Base-by-base conservation (phyloP, 805 yeast species). In the Pichia ethanolica region DNA sequence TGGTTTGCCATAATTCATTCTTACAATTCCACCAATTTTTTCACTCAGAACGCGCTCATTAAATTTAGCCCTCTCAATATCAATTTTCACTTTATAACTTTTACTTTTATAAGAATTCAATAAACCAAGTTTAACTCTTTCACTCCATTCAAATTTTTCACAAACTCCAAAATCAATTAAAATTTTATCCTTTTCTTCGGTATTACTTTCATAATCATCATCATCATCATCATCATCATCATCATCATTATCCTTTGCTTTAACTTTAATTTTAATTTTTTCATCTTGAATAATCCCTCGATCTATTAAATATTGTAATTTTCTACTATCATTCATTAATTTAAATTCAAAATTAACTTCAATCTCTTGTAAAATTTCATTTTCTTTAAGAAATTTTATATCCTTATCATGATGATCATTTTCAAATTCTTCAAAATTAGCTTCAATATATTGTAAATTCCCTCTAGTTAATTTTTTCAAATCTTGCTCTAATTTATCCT, bases 391-490 rank as follows among this genome's bases (percentile, higher is more conserved):
- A 20, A 20, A 20, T 20, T 20, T 20, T 20, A 20, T 20, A 20
- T 20, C 20, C 20, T 20, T 20, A 20, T 20, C 20, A 20, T 20
- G 20, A 20, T 2, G 3, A 20, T 20, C 32, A 30, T 39, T 36
- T 9, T 14, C 44, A n/a, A 13, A 35, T 8, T 39, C 41, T 13
- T 48, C 37, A 33, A 35, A 27, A 34, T 50, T 50, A 9, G 45
- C 45, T 14, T 53, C 56, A 7, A 53, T 26, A 42, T 53, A 53
- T 27, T 50, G 47, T 14, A 53, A 35, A 20, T 48, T 35, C 8
- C 54, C 53, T 11, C 26, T 42, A 14, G 25, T 35, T 5, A 53
- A 14, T 11, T 34, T 26, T 20, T 35, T 14, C 7, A 53, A 30
- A 34, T 53, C 56, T 10, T 43, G 39, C 6, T 47, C 38, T 20